These are phyloP conservation scores for Astrothelium subdiscretum DNA, from an alignment of 495 filamentous ascomycete species.

Conservation along the genomic window DNA sequence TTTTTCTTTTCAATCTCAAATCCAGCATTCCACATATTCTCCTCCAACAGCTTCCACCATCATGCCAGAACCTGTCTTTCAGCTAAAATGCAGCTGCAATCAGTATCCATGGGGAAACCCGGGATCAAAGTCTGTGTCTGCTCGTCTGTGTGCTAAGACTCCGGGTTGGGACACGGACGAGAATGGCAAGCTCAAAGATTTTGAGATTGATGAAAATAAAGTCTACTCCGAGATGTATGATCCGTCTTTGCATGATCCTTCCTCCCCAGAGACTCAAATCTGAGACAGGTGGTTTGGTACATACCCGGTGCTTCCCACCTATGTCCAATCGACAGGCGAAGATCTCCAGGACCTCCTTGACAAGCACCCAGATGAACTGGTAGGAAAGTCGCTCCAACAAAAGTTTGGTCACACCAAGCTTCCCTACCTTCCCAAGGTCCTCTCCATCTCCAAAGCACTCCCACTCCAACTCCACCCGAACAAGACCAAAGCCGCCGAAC, in stretches of 20 bases:
- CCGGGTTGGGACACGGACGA: conserved; percentile 44
- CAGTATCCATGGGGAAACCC: conserved; percentile 57
- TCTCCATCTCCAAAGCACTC: conserved; percentile 68
- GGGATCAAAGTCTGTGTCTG: conserved; percentile 52
- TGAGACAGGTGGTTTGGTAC: conserved; percentile 69
- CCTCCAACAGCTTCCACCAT: no score
- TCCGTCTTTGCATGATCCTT: not conserved
- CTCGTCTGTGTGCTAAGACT: conserved; percentile 58
- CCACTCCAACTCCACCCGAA: conserved; percentile 74
- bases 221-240: conserved; percentile 43
- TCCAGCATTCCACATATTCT: no score
- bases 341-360: conserved; percentile 54
- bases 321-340: conserved; percentile 48
- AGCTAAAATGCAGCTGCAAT: conserved; percentile 42
- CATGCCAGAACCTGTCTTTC: conserved; percentile 31
- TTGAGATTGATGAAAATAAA: conserved; percentile 41
- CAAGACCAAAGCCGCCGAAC: conserved; percentile 48
- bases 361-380: conserved; percentile 47
- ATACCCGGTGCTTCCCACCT: conserved; percentile 59
- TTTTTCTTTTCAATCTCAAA: not conserved
- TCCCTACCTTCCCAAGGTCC: conserved; percentile 67
- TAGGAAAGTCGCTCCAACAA: conserved; percentile 52
- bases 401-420: conserved; percentile 51
- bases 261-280: not conserved
- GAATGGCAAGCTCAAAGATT: conserved; percentile 11